Percentiles rank a stretch among this genome's conserved stretches.
Conservation (phyloP, 2,329 filamentous ascomycete species). For the Cadophora luteo-olivacea region DNA sequence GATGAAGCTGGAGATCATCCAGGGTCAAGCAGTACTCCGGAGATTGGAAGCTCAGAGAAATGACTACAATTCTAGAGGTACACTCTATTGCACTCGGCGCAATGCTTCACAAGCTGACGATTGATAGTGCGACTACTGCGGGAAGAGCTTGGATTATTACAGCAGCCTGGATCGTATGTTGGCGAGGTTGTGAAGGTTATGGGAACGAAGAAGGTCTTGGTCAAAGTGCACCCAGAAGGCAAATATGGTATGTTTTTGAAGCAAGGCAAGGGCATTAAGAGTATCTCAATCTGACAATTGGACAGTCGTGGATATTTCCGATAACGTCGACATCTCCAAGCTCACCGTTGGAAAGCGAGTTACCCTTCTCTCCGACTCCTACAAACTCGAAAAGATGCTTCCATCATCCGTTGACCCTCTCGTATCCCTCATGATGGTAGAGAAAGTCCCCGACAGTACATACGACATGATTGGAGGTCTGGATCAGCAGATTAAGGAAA, state of each 20-base stretch:
- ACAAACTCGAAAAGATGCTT: conserved; percentile 98
- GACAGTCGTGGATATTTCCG: conserved; percentile 91
- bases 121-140: conserved; percentile 79
- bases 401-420: conserved; percentile 98
- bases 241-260: conserved; percentile 83
- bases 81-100: neutral
- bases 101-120: conserved; percentile 32
- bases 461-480: conserved; percentile 99
- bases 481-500: conserved; percentile 99
- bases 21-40: conserved; percentile 93
- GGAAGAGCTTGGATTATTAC: conserved; percentile 93
- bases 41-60: conserved; percentile 97
- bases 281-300: conserved; percentile 30
- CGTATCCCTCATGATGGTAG: conserved; percentile 99
- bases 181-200: conserved; percentile 99
- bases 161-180: conserved; percentile 97
- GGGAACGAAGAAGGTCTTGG: conserved; percentile 98
- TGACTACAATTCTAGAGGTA: conserved; percentile 92
- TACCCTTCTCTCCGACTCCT: conserved; percentile 93
- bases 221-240: conserved; percentile 98
- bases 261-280: neutral
- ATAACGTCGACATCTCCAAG: conserved; percentile 92
- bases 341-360: conserved; percentile 98
- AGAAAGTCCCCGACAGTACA: conserved; percentile 99
- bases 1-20: conserved; percentile 99